These are phyloP conservation scores for Pelargonium cotyledonis DNA, from an alignment of 441 rosid genomes.

Conservation along the genomic window DNA sequence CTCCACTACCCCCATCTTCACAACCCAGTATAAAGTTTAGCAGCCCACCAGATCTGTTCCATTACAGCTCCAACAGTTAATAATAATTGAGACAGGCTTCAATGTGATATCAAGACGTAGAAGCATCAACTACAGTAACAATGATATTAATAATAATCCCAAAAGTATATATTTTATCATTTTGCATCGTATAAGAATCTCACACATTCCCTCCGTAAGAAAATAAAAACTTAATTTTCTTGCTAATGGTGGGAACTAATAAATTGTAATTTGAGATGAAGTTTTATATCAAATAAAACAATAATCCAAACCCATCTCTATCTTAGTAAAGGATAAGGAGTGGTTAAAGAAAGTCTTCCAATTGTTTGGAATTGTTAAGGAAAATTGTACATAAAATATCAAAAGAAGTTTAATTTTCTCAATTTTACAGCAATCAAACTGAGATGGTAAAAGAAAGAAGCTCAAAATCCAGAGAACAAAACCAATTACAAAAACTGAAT, in stretches of 20 bases:
- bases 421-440: not conserved
- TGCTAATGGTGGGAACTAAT: not conserved
- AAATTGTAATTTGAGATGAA: not conserved
- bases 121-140: not conserved
- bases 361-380: not conserved
- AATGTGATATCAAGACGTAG: not conserved
- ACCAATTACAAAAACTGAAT: not conserved
- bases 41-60: conserved; percentile 31
- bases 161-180: not conserved
- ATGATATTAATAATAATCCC: not conserved
- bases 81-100: not conserved
- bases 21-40: conserved; percentile 20
- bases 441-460: not conserved
- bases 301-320: not conserved
- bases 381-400: not conserved
- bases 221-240: not conserved
- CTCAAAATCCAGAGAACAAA: not conserved
- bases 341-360: not conserved
- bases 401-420: not conserved
- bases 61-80: conserved; percentile 20
- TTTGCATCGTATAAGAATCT: not conserved
- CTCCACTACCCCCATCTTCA: conserved; percentile 36
- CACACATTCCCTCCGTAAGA: not conserved
- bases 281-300: not conserved
- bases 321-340: not conserved